These are phyloP conservation scores for Piper betle DNA, from an alignment of 164 flowering plant genomes.

Conservation along the genomic window DNA sequence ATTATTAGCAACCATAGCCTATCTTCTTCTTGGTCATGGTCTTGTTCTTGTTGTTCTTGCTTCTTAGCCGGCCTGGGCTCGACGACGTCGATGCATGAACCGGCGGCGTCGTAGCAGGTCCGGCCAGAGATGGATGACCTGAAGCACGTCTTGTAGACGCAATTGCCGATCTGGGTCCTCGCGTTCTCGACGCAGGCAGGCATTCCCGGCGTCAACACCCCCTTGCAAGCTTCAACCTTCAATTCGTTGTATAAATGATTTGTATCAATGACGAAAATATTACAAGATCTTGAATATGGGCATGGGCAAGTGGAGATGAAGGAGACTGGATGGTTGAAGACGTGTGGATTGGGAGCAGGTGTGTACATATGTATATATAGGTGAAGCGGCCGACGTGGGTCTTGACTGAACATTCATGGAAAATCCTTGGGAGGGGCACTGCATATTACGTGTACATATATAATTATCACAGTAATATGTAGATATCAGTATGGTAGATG, in stretches of 20 bases:
- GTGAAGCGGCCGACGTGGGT: background rate
- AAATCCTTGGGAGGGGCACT: background rate
- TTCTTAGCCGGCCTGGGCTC: background rate
- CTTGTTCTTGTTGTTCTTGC: background rate
- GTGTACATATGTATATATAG: background rate
- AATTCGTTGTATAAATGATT: no score
- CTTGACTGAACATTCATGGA: background rate
- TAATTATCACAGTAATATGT: background rate
- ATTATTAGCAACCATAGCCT: constrained; percentile 35
- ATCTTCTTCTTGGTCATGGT: constrained; percentile 5
- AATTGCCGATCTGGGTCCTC: constrained; percentile 4
- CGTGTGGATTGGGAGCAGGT: background rate
- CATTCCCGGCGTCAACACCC: constrained; percentile 6
- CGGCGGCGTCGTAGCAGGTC: constrained; percentile 2
- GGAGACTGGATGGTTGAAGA: background rate
- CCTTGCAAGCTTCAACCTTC: background rate
- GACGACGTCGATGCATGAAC: no score
- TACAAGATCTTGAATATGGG: background rate
- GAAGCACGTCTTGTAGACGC: constrained; percentile 2
- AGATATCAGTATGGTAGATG: no score
- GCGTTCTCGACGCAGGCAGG: constrained; percentile 13
- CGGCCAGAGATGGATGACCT: constrained; percentile 6
- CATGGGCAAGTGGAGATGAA: background rate
- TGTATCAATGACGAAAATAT: background rate
- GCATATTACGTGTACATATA: background rate